Evolutionary conservation across 176 grass and related monocot species (phyloP).

Genomic region (Olyra latifolia): DNA sequence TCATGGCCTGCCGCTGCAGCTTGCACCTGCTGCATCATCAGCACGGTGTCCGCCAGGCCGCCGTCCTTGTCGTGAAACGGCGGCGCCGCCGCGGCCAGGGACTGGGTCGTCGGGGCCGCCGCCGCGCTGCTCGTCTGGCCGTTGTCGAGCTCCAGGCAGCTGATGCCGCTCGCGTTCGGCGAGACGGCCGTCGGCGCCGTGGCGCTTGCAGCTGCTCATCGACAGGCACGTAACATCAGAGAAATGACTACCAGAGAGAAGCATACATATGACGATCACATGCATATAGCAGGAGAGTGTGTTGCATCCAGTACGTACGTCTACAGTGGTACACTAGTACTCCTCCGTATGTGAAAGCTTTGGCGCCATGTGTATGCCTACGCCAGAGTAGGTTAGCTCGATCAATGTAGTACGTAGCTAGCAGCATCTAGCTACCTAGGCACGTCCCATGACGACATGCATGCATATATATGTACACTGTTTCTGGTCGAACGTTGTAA

Average conservation of each 20-base stretch:
- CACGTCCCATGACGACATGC: too few relatives aligned
- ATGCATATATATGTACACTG: too few relatives aligned
- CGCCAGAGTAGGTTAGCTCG: neutral
- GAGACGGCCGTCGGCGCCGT: slow-evolving; percentile 14
- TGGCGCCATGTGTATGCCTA: neutral
- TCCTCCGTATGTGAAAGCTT: neutral
- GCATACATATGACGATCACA: neutral
- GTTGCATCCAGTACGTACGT: neutral
- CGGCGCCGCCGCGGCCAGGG: slow-evolving; percentile 7
- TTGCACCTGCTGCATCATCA: neutral
- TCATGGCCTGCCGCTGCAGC: neutral
- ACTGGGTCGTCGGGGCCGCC: slow-evolving; percentile 31
- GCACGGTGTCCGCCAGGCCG: neutral
- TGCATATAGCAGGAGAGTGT: neutral
- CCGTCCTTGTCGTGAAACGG: slow-evolving; percentile 1
- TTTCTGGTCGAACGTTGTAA: too few relatives aligned
- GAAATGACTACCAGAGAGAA: neutral
- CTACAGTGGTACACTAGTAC: too few relatives aligned
- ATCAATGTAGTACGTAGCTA: neutral
- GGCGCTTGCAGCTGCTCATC: slow-evolving; percentile 24
- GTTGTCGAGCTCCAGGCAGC: slow-evolving; percentile 47
- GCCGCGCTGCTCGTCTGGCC: slow-evolving; percentile 19
- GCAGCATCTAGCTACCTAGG: slow-evolving; percentile 12
- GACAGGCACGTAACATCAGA: neutral
- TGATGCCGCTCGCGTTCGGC: slow-evolving; percentile 27